Percentiles rank a stretch among this genome's conserved stretches.
Evolutionary conservation across 2,329 filamentous ascomycete genomes (phyloP).

Genomic region (Aspergillus aculeatinus): DNA sequence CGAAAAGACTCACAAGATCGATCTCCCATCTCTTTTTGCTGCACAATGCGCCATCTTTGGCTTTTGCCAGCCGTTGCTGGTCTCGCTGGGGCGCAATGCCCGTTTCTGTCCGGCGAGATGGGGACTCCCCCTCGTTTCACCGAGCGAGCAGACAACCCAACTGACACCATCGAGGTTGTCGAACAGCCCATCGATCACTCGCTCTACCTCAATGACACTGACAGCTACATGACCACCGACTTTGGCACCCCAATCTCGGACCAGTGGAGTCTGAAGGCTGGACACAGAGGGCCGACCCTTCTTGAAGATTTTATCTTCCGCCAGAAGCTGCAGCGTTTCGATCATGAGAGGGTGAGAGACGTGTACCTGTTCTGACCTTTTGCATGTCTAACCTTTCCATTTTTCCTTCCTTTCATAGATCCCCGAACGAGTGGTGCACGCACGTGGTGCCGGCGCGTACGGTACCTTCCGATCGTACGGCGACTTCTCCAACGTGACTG

Average conservation of each 20-base stretch:
- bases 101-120: slow-evolving; percentile 3
- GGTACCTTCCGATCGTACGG: slow-evolving; percentile 67
- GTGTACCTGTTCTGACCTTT: slow-evolving; percentile 12
- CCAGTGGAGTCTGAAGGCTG: slow-evolving; percentile 64
- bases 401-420: slow-evolving; percentile 38
- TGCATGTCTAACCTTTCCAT: neutral
- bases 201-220: slow-evolving; percentile 51
- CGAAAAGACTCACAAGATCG: too few relatives aligned
- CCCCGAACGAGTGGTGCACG: slow-evolving; percentile 67
- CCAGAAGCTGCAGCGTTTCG: slow-evolving; percentile 69
- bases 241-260: slow-evolving; percentile 67
- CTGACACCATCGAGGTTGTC: slow-evolving; percentile 26
- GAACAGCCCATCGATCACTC: slow-evolving; percentile 45
- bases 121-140: neutral
- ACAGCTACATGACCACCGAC: slow-evolving; percentile 62
- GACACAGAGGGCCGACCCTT: slow-evolving; percentile 64
- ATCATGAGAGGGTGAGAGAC: slow-evolving; percentile 62
- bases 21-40: too few relatives aligned
- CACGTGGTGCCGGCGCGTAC: slow-evolving; percentile 65
- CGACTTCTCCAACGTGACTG: slow-evolving; percentile 66
- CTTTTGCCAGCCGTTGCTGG: slow-evolving; percentile 4
- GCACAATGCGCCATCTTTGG: slow-evolving; percentile 3
- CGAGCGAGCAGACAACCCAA: neutral
- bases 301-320: slow-evolving; percentile 71
- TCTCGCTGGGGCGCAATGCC: slow-evolving; percentile 5